Base-by-base conservation (phyloP, 2,329 filamentous ascomycete species). In the Cladorrhinum sp. region DNA sequence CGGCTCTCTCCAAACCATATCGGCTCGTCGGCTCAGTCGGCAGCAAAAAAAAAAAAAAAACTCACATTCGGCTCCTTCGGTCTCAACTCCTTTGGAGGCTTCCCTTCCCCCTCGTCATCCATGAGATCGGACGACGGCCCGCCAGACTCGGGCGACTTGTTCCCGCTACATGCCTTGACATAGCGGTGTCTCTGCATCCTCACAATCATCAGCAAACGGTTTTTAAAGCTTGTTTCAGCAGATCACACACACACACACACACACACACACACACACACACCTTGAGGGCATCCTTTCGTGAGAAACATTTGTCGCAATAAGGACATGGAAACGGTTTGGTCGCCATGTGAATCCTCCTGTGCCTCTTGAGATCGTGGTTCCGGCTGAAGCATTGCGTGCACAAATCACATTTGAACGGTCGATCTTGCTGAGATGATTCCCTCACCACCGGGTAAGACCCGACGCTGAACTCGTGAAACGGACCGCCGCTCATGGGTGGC, bases 251-350 rank as follows among this genome's bases (percentile, higher is more conserved):
- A 18, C 7, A 18, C 42, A 18, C 79, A 97, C 94, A 16, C 36
- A 7, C 36, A 42, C 36, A 16, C 36, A 7, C 36, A 42, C 36
- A 46, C 5, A 18, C 7, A 18, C 42, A 18, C 79, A 97, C 94
- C 90, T 97, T 97, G 28, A 98, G 80, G 12, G 94, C 94, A 75
- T 97, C 94, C 73, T 97, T 97, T 61, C 94, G 83, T 2, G 92
- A 96, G 72, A 98, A 98, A 72, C 90, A 95, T 83, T 97, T 97
- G 65, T 96, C 92, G 73, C 94, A 98, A 71, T 89, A 89, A 8
- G 81, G 85, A 73, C 94, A 98, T 0, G 93, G 93, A 74, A 94
- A 97, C 0, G 94, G 94, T 80, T 98, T 98, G 48, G 97, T 91
- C 0, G 92, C 90, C 60, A 97, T 77, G 74, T 98, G 94, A 61